These are phyloP conservation scores for Fallopia convolvulus DNA, from an alignment of 148 eudicot genomes.

Conservation along the genomic window DNA sequence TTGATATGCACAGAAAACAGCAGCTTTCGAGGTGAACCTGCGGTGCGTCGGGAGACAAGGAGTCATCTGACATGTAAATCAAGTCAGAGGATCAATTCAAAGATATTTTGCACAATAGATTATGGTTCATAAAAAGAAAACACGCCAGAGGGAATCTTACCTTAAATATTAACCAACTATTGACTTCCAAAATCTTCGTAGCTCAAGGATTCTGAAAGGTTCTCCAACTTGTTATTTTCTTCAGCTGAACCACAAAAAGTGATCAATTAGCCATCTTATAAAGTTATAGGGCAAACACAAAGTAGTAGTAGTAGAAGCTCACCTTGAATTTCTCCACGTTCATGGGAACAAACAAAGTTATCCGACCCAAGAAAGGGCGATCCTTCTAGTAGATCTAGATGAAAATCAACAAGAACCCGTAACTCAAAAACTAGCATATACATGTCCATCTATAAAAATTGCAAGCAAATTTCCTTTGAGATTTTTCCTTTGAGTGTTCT, in stretches of 20 bases:
- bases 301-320: background rate
- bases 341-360: background rate
- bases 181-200: slow-evolving; percentile 8
- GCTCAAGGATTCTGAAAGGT: slow-evolving; percentile 7
- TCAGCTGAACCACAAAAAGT: background rate
- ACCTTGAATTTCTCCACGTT: slow-evolving; percentile 8
- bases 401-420: background rate
- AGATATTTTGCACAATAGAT: background rate
- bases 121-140: background rate
- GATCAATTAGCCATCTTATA: background rate
- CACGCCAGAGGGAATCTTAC: background rate
- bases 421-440: background rate
- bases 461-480: no score
- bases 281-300: background rate
- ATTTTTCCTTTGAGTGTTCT: no score
- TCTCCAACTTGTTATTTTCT: slow-evolving; percentile 5
- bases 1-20: background rate
- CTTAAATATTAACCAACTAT: background rate
- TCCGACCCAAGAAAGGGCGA: slow-evolving; percentile 9
- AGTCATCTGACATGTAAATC: background rate
- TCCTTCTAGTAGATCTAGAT: slow-evolving; percentile 5
- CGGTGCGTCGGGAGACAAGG: background rate
- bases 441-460: no score
- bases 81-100: background rate
- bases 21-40: background rate